Conservation (phyloP, 148 eudicot species). For the Dysphania ambrosioides region DNA sequence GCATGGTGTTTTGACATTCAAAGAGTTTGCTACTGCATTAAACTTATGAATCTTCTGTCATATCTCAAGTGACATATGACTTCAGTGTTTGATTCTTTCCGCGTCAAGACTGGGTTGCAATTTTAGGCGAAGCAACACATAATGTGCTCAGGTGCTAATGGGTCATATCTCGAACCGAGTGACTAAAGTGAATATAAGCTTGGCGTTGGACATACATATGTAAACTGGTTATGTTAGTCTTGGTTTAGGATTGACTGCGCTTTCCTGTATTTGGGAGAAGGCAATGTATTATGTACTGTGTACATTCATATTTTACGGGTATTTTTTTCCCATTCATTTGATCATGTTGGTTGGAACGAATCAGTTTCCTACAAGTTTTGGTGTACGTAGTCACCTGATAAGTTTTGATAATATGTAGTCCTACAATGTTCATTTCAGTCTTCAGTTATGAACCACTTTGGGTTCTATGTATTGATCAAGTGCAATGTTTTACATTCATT, state of each 20-base stretch:
- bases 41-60: neutral
- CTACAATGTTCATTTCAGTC: neutral
- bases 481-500: neutral
- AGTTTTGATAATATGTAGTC: neutral
- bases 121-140: slow-evolving; percentile 29
- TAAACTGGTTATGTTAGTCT: slow-evolving; percentile 17
- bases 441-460: neutral
- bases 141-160: neutral
- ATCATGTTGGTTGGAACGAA: slow-evolving; percentile 12
- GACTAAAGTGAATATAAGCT: slow-evolving; percentile 12
- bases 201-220: slow-evolving; percentile 27
- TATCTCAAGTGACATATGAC: slow-evolving; percentile 7
- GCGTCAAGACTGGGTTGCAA: slow-evolving; percentile 24
- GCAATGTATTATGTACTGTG: slow-evolving; percentile 10
- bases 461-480: neutral
- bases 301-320: slow-evolving; percentile 20
- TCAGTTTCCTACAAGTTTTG: slow-evolving; percentile 15
- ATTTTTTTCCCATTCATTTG: slow-evolving; percentile 7
- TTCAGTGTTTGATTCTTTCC: slow-evolving; percentile 24
- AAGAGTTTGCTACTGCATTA: slow-evolving; percentile 9
- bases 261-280: slow-evolving; percentile 17
- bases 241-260: slow-evolving; percentile 17
- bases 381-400: neutral
- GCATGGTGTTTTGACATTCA: neutral
- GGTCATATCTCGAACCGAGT: neutral